These are phyloP conservation scores for Camellia japonica DNA, from an alignment of 148 eudicot species.

Conservation along the genomic window DNA sequence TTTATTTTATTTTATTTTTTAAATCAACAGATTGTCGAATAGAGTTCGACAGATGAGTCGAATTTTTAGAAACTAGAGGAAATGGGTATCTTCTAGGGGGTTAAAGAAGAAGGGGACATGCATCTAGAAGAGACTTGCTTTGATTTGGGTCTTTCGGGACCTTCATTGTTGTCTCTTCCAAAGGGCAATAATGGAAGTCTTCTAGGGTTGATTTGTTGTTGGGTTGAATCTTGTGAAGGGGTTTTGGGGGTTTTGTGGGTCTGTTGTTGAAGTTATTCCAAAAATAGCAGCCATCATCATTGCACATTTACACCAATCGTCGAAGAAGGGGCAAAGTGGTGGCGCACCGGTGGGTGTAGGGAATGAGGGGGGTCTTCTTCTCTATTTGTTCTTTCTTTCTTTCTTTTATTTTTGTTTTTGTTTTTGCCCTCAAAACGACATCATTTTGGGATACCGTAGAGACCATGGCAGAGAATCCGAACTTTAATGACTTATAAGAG, in stretches of 20 bases:
- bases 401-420: too few relatives aligned
- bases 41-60: conserved; percentile 22
- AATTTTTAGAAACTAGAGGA: conserved; percentile 57
- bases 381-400: too few relatives aligned
- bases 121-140: conserved; percentile 75
- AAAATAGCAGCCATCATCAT: conserved; percentile 82
- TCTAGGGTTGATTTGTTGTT: conserved; percentile 18
- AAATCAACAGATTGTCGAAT: too few relatives aligned
- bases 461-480: too few relatives aligned
- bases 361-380: too few relatives aligned
- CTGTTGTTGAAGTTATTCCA: conserved; percentile 34
- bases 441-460: too few relatives aligned
- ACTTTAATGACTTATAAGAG: too few relatives aligned
- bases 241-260: conserved; percentile 48
- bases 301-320: conserved; percentile 22
- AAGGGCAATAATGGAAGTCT: conserved; percentile 73
- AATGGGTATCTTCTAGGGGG: conserved; percentile 72
- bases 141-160: conserved; percentile 46
- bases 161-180: conserved; percentile 54
- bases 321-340: too few relatives aligned
- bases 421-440: too few relatives aligned
- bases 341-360: too few relatives aligned
- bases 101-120: conserved; percentile 71
- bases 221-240: conserved; percentile 30
- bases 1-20: too few relatives aligned